phyloP scores from a whole-genome alignment of 2,329 filamentous ascomycete species.

The Rachicladosporium sp. region DNA sequence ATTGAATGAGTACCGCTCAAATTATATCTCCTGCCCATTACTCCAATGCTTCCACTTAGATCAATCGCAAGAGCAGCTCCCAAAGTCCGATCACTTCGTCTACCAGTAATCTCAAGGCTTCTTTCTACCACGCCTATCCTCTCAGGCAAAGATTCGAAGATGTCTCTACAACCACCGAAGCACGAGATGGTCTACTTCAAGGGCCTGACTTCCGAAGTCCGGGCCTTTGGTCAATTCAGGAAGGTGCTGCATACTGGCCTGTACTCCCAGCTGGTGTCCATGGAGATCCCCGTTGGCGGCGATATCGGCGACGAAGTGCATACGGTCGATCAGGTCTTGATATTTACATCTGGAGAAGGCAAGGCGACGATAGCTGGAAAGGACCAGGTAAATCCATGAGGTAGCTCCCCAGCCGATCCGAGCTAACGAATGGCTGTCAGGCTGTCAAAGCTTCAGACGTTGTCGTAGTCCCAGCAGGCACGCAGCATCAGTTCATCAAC shows the following conservation, averaged over 20 bases:
- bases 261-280: conserved; percentile 51
- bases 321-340: conserved; percentile 51
- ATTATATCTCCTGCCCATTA: too few species aligned
- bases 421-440: conserved; percentile 13
- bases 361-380: conserved; percentile 47
- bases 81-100: too few species aligned
- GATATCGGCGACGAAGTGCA: conserved; percentile 59
- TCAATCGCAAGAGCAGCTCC: too few species aligned
- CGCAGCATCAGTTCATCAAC: conserved; percentile 54
- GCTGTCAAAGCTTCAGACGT: conserved; percentile 43
- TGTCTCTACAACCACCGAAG: conserved; percentile 22
- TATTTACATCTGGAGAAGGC: conserved; percentile 49
- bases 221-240: conserved; percentile 46
- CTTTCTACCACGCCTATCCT: conserved; percentile 14
- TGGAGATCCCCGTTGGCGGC: conserved; percentile 51
- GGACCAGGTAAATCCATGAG: conserved; percentile 33
- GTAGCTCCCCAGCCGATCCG: conserved; percentile 3
- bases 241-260: conserved; percentile 51
- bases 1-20: too few species aligned
- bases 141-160: conserved; percentile 23
- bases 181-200: conserved; percentile 50
- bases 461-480: conserved; percentile 52
- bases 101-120: conserved; percentile 1
- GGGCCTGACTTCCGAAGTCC: conserved; percentile 40
- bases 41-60: too few species aligned